A percentile compares a stretch with the other conserved stretches of the same genome.
These are phyloP conservation scores for Gossypium anomalum DNA, from an alignment of 345 rosid genomes.

Conservation along the genomic window DNA sequence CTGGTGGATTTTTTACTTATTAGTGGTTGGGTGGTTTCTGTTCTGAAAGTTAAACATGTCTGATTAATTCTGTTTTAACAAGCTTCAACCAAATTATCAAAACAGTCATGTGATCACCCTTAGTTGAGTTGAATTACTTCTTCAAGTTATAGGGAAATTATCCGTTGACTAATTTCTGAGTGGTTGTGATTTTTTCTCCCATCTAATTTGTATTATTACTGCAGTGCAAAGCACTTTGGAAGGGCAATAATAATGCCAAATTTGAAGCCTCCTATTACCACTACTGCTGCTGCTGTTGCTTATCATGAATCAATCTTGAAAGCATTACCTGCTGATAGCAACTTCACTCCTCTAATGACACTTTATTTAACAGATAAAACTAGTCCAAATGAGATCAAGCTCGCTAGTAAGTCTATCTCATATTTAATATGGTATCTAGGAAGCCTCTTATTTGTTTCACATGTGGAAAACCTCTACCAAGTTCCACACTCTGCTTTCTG, in stretches of 20 bases:
- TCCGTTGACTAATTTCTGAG: neutral
- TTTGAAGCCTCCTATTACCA: conserved; percentile 78
- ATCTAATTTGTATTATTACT: conserved; percentile 5
- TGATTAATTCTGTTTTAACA: neutral
- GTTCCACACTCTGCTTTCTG: neutral
- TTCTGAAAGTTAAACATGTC: neutral
- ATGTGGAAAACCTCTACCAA: neutral
- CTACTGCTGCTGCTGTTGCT: conserved; percentile 68
- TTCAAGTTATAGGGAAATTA: neutral
- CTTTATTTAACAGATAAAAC: conserved; percentile 91
- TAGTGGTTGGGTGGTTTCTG: neutral
- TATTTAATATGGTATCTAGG: neutral
- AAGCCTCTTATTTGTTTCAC: neutral
- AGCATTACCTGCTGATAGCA: conserved; percentile 46
- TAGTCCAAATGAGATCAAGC: conserved; percentile 78
- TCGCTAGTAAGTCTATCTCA: conserved; percentile 55
- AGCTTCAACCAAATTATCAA: neutral
- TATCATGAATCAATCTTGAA: conserved; percentile 59
- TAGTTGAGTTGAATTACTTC: neutral
- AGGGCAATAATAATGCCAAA: conserved; percentile 96
- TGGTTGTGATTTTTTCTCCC: conserved; percentile 7
- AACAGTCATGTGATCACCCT: neutral
- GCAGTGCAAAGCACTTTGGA: conserved; percentile 63
- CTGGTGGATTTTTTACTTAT: neutral
- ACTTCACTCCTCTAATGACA: conserved; percentile 88